Conservation (phyloP, 305 asterid species). For the Ajuga reptans region DNA sequence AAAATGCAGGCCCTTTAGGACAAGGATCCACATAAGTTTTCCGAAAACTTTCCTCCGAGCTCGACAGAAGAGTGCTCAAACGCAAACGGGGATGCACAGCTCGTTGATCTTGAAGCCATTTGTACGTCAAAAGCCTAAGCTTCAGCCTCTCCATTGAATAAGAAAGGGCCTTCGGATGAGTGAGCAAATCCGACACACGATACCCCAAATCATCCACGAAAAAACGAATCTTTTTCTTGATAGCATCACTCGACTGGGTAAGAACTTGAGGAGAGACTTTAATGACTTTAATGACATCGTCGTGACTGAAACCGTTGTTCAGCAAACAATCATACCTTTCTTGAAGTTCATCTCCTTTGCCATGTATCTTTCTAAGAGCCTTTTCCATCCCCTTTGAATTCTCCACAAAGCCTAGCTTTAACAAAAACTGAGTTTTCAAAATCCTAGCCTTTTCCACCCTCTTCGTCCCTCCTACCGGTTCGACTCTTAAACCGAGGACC, state of each 20-base stretch:
- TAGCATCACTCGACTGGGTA: conserved; percentile 48
- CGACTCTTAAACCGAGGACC: conserved; percentile 41
- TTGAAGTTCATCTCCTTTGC: conserved; percentile 60
- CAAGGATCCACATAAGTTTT: conserved; percentile 41
- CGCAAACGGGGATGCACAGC: conserved; percentile 38
- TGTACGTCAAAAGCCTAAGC: conserved; percentile 50
- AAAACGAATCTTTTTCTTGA: conserved; percentile 42
- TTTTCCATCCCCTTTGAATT: conserved; percentile 48
- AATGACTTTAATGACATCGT: conserved; percentile 44
- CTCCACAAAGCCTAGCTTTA: conserved; percentile 57
- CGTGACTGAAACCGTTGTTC: conserved; percentile 43
- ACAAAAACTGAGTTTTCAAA: conserved; percentile 52
- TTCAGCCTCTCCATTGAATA: conserved; percentile 53
- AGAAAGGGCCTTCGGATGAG: conserved; percentile 41
- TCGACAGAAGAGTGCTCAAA: conserved; percentile 55
- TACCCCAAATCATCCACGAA: conserved; percentile 52
- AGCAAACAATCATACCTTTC: conserved; percentile 68
- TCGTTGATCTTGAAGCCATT: conserved; percentile 55
- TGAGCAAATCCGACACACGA: conserved; percentile 36
- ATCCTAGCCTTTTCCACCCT: conserved; percentile 24
- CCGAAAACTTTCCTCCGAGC: conserved; percentile 42
- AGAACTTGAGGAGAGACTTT: conserved; percentile 53
- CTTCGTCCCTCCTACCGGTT: conserved; percentile 20
- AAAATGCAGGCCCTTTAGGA: conserved; percentile 45
- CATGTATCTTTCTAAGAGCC: conserved; percentile 49